Conservation (phyloP, 2,329 filamentous ascomycete species). For the Ophiostoma sp. region DNA sequence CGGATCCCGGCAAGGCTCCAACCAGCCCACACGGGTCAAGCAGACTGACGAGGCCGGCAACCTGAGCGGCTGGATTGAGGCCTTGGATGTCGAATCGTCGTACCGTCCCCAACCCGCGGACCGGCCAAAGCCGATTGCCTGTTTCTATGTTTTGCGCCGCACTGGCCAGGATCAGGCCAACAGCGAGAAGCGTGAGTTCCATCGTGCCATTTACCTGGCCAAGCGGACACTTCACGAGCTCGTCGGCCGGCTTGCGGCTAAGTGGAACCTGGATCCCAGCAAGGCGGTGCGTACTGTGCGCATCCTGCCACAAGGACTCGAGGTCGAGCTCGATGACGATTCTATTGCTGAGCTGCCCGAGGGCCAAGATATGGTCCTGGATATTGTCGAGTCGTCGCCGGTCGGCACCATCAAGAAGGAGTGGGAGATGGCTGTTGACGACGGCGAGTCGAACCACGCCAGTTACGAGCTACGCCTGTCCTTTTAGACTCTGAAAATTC, state of each 20-base stretch:
- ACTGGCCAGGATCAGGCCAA: conserved; percentile 37
- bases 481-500: conserved; percentile 36
- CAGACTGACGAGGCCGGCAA: conserved; percentile 58
- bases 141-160: conserved; percentile 71
- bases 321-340: conserved; percentile 86
- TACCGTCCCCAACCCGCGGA: conserved; percentile 73
- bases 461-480: conserved; percentile 44
- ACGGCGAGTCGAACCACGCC: conserved; percentile 32
- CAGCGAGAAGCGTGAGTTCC: conserved; percentile 47
- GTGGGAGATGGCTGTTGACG: conserved; percentile 58
- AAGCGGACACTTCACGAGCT: conserved; percentile 72
- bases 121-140: conserved; percentile 70
- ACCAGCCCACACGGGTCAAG: conserved; percentile 50
- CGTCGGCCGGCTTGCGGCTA: conserved; percentile 64
- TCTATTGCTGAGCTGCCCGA: conserved; percentile 77
- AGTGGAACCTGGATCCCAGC: conserved; percentile 72
- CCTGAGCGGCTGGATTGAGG: conserved; percentile 81
- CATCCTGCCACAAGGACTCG: conserved; percentile 66
- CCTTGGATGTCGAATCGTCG: conserved; percentile 77
- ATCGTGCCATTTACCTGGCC: conserved; percentile 80
- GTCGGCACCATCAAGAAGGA: conserved; percentile 44
- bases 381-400: conserved; percentile 49
- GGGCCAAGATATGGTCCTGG: conserved; percentile 83
- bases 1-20: conserved; percentile 41
- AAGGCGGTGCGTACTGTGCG: conserved; percentile 67